Conservation (phyloP, 139 green algal genomes). For the Chlorella ohadii region DNA sequence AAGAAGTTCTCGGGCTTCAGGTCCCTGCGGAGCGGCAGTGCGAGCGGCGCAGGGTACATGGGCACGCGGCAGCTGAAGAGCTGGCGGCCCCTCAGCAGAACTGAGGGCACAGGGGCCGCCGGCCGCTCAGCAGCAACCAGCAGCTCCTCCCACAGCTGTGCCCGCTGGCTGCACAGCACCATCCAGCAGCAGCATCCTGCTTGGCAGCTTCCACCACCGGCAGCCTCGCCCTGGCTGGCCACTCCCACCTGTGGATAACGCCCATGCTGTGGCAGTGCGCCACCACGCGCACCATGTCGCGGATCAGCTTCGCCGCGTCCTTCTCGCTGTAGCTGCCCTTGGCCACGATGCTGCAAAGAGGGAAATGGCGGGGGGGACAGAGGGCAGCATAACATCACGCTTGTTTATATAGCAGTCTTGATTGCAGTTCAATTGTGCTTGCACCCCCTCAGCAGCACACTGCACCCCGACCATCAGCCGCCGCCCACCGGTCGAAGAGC, state of each 20-base stretch:
- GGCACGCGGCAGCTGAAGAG: no score
- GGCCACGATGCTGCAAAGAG: conserved; percentile 7
- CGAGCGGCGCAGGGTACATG: no score
- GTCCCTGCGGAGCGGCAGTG: conserved; percentile 71
- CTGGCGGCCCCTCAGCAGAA: no score
- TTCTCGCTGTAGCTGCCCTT: conserved; percentile 74
- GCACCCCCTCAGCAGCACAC: neutral
- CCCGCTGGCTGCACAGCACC: no score
- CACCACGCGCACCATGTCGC: conserved; percentile 93
- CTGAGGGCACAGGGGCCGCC: no score
- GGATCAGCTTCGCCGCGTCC: conserved; percentile 81
- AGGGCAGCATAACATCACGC: neutral
- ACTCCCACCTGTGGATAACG: conserved; percentile 88
- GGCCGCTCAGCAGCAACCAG: no score
- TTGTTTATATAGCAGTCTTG: no score
- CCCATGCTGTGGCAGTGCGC: conserved; percentile 93
- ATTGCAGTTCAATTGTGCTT: neutral
- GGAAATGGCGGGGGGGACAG: neutral
- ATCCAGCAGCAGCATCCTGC: no score
- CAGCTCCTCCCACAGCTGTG: no score
- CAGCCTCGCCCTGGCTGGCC: no score
- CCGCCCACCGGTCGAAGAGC: conserved; percentile 97
- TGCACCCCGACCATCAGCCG: neutral
- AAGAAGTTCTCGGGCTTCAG: conserved; percentile 98
- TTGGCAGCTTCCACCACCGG: no score